Base-by-base conservation (phyloP, 345 rosid species). In the Limnanthes douglasii region DNA sequence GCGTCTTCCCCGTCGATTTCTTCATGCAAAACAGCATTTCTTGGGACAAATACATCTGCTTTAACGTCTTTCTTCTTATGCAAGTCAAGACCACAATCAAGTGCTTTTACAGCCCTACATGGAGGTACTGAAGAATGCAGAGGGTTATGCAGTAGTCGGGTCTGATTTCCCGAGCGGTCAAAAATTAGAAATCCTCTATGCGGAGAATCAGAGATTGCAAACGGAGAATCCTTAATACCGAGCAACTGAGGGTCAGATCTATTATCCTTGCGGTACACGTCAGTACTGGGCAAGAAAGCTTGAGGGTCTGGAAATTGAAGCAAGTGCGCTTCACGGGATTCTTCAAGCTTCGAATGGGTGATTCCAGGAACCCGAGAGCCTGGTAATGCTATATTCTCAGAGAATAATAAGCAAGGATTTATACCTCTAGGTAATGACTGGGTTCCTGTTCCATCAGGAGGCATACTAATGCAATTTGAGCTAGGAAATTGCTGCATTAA, bases 121-220 rank as follows among this genome's bases (percentile, higher is more conserved):
- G 68, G 73, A 47, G 23, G 25, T 39, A 37, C 45, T 31, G 45
- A 47, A 41, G 56, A 20, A 51, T 54, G 51, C 21, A 54, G 42
- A 31, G 74, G 61, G 38, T 59, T 71, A 18, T 45, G 64, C 21
- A 78, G 25, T 29, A 86, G 47, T 56, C 60, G 71, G 18, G 81
- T 72, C 45, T 66, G 75, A 41, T 60, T 69, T 42, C 86, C 81
- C 8, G 79, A 66, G 46, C 66, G 93, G 56, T 83, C 94, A 37
- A 83, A 76, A 21, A 79, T 60, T 32, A 70, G 36, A 14, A 63
- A 57, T 35, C 67, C 50, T 47, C 64, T 77, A 39, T 64, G 65
- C n/a, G 46, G 39, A 43, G 64, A 51, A 46, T 53, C 59, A 13
- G 57, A 56, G 15, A 50, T 48, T 21, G 18, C 40, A 51, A 38